Evolutionary conservation across 192 early-diverging fungal species (phyloP).

Genomic region (Phycomyces nitens): DNA sequence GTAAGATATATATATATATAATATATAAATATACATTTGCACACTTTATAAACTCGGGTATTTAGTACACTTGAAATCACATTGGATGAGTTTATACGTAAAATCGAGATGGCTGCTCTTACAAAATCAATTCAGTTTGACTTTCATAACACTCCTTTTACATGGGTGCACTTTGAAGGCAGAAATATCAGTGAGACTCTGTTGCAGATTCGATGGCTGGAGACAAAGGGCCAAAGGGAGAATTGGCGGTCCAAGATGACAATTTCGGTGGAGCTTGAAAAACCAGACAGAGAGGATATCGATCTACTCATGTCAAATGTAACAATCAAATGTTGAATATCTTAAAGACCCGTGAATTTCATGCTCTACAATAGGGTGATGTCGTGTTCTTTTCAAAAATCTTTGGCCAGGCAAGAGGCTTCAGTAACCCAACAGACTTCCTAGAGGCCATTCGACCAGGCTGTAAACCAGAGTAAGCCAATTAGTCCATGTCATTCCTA

Average conservation of each 20-base stretch:
- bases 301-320: conserved; percentile 47
- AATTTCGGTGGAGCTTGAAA: conserved; percentile 69
- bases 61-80: conserved; percentile 55
- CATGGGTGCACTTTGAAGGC: conserved; percentile 70
- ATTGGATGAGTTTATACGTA: conserved; percentile 47
- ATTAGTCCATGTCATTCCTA: background rate
- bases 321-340: background rate
- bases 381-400: conserved; percentile 62
- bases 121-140: conserved; percentile 20
- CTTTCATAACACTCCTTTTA: conserved; percentile 27
- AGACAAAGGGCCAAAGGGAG: conserved; percentile 33
- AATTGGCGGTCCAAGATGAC: conserved; percentile 46
- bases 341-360: background rate
- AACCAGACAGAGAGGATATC: conserved; percentile 57
- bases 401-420: conserved; percentile 58
- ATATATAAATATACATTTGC: conserved; percentile 1
- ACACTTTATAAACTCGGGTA: too few species aligned
- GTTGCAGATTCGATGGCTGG: conserved; percentile 54
- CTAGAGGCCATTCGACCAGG: conserved; percentile 5
- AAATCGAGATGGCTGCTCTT: conserved; percentile 33
- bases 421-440: conserved; percentile 37
- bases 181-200: conserved; percentile 48
- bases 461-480: conserved; percentile 23
- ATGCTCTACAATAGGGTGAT: conserved; percentile 38
- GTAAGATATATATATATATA: conserved; percentile 12